Base-by-base conservation (phyloP, 345 rosid species). In the Heritiera fomes region DNA sequence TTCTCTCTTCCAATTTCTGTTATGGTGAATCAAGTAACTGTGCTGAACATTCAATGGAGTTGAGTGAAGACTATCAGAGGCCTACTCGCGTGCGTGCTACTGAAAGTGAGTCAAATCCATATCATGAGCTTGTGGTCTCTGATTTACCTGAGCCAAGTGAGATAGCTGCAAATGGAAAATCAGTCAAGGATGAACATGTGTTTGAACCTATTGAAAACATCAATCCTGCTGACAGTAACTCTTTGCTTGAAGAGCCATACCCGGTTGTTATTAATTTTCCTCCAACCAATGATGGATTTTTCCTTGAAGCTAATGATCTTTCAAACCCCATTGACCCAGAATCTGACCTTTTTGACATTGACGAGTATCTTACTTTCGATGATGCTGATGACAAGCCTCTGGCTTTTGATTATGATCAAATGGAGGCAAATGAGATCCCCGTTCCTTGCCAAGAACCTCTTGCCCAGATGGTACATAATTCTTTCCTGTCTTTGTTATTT, bases 221-320 rank as follows among this genome's bases (percentile, higher is more conserved):
- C 30, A 73, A 79, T 84, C 67, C 81, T 56, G 83, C 30, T 34
- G 86, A 83, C 13, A 80, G 45, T 28, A 77, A 79, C 80, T 86
- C 80, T 69, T 85, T 87, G 52, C 74, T 79, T 53, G 84, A 82
- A 69, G 90, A 85, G 70, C 86, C 88, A 38, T 92, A 82, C 83
- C 17, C 85, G 83, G 92, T 90, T 81, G 89, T 60, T 3, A 75
- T 52, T 66, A 84, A 77, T 70, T 64, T 81, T 83, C 83, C 78
- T 85, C 82, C 81, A 60, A 80, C 75, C 14, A 83, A 71, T 56
- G 93, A 92, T 78, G 93, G 83, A 20, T 71, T 86, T 50, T 92
- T 79, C 86, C 79, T 92, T 46, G 94, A 91, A 78, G 85, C 94
- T 43, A 85, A 89, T 78, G 98, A 96, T 84, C 94, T 93, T 76